Evolutionary conservation across 257 asterid genomes (phyloP), one percentile per base, ranked within the genome.

Genomic region (Schizonepeta tenuifolia): DNA sequence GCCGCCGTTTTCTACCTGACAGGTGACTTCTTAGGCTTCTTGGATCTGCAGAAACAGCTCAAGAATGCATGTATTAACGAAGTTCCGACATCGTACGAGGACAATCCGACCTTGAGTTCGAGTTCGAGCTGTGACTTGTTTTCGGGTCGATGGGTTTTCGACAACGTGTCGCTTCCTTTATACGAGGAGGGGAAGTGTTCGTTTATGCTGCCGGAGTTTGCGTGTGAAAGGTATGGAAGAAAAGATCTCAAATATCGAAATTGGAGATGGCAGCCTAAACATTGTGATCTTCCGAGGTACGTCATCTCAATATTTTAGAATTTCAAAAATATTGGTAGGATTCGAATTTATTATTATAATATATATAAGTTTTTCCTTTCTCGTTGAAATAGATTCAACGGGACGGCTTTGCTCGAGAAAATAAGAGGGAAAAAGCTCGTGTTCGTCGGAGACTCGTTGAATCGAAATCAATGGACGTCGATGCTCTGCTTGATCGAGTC

Each of bases 221-320:
- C 94, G 3, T 90, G 97, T 54, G 79, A 80, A 18, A 87, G 66
- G 40, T 84, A 81, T 24, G 97, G 97, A 5, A 77, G 96, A 49
- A 80, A 83, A 40, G 96, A 90, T 69, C 65, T 83, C 38, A 71
- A 73, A 17, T 88, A 85, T 74, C 89, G 79, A 69, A 47, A 83
- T 17, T 90, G 93, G 96, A 74, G 91, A 69, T 90, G 96, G 96
- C 91, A 91, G 67, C 94, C 97, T 59, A 85, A 80, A 69, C 70
- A 78, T 0, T 90, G 97, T 59, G 80, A 88, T 59, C 82, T 90
- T 44, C 90, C 97, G 18, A 87, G 97, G 98, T 88, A 46, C 20
- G 43, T 13, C n/a, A n/a, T n/a, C 5, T 9, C 0, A 6, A 7
- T 22, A 36, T 26, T 65, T 6, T 11, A 40, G n/a, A 35, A 26